phyloP scores from a whole-genome alignment of 345 rosid genomes.

The Citrus maxima region DNA sequence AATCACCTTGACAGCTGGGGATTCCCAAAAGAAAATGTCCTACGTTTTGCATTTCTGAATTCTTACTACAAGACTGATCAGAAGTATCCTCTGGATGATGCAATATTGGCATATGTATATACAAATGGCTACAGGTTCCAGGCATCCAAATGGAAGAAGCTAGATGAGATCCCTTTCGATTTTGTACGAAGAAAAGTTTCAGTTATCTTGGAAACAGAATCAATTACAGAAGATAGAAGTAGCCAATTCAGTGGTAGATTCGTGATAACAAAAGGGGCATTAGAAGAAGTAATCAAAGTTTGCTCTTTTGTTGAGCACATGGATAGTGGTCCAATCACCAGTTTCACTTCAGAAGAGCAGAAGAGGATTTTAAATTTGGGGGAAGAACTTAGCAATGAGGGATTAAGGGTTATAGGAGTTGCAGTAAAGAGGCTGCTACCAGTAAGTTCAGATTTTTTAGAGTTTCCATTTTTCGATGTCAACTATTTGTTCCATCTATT shows the following conservation, averaged over 20 bases:
- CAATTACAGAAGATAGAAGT: slow-evolving; percentile 21
- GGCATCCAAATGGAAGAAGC: slow-evolving; percentile 59
- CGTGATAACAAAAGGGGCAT: slow-evolving; percentile 64
- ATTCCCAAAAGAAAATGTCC: slow-evolving; percentile 41
- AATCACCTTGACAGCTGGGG: slow-evolving; percentile 60
- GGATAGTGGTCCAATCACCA: slow-evolving; percentile 23
- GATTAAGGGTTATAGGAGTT: slow-evolving; percentile 50
- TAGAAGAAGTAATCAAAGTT: slow-evolving; percentile 63
- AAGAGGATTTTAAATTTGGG: slow-evolving; percentile 41
- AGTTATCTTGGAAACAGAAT: slow-evolving; percentile 45
- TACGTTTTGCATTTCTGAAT: slow-evolving; percentile 58
- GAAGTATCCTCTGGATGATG: slow-evolving; percentile 75
- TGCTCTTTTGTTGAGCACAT: slow-evolving; percentile 48
- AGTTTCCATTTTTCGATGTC: neutral
- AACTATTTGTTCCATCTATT: neutral
- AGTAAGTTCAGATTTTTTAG: slow-evolving; percentile 24
- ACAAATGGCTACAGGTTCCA: slow-evolving; percentile 62
- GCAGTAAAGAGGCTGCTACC: slow-evolving; percentile 46
- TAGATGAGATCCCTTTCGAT: slow-evolving; percentile 69
- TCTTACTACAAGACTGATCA: slow-evolving; percentile 77
- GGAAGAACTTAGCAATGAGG: slow-evolving; percentile 59
- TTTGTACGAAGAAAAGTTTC: slow-evolving; percentile 58
- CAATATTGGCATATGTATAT: slow-evolving; percentile 61
- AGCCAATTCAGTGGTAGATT: slow-evolving; percentile 21
- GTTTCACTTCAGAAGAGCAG: slow-evolving; percentile 38